Base-by-base conservation (phyloP, 768 basidiomycete genomes). In the Harrya chromipes region DNA sequence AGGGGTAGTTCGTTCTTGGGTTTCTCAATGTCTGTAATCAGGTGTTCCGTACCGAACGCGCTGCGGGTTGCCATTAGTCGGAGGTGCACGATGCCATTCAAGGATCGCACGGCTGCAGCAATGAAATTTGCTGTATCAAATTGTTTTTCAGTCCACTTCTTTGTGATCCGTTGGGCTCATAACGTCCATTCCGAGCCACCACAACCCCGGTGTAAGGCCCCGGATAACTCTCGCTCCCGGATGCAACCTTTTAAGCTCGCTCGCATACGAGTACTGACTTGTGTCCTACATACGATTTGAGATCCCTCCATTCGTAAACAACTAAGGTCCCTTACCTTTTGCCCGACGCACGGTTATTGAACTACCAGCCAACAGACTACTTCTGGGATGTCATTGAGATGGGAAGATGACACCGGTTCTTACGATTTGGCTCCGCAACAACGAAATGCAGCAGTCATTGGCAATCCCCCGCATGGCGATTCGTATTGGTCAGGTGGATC, bases 81-180 rank as follows among this genome's bases (percentile, higher is more conserved):
- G n/a, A 13, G 41, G 20, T 4, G 16, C 19, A 38, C 51, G 26
- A 48, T 49, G 54, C 50, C 29, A 24, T 38, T 29, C 26, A 46
- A 12, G 14, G 31, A 21, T 40, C 34, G 19, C 12, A 10, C 29
- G 13, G 1, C 3, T 38, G 39, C 36, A 34, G 42, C 9, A 20
- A 27, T 35, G 33, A 21, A 13, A 21, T 26, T 47, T 64, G 55
- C 60, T 64, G 60, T 62, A 64, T 54, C 14, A 5, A 11, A 10
- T 19, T 1, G 23, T 19, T 26, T n/a, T 26, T 20, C 40, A 31
- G 23, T 4, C 19, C 17, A 8, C 20, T 47, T 40, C 41, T 26
- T 40, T 26, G 27, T 44, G 44, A 51, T 56, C 61, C 47, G 52
- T 31, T 19, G 45, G 14, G 3, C n/a, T 35, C 51, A 52, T 11